phyloP scores from a whole-genome alignment of 139 green algal genomes.

The Yamagishiella unicocca region DNA sequence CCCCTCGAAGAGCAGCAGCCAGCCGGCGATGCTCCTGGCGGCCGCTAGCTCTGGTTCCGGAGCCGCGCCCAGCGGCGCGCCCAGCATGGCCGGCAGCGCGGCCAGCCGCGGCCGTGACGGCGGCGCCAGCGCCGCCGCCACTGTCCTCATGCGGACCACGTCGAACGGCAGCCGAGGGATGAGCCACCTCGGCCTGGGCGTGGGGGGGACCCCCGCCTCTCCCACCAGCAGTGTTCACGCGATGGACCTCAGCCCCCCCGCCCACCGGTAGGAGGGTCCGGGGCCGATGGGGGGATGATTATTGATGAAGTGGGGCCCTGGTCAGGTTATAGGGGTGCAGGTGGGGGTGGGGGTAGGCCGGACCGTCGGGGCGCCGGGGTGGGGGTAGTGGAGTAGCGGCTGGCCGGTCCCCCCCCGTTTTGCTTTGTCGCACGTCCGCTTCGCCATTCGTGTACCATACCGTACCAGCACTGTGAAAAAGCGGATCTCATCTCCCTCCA shows the following conservation, averaged over 20 bases:
- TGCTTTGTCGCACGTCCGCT: too few species aligned
- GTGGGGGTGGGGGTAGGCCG: too few species aligned
- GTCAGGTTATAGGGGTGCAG: too few species aligned
- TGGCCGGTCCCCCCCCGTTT: too few species aligned
- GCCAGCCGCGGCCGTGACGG: background rate
- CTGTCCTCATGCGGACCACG: background rate
- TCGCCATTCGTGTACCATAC: too few species aligned
- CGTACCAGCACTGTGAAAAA: too few species aligned
- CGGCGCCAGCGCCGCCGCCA: background rate
- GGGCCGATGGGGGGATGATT: too few species aligned
- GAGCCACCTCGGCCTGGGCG: background rate
- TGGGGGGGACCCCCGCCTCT: background rate
- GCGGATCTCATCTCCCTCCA: too few species aligned
- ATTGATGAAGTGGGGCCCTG: too few species aligned
- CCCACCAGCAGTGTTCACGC: conserved; percentile 22
- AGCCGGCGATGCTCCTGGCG: background rate
- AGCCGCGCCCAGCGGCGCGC: background rate
- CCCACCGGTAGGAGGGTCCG: too few species aligned
- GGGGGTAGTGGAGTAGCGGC: too few species aligned
- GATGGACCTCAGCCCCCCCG: conserved; percentile 29
- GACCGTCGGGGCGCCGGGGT: too few species aligned
- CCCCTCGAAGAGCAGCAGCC: conserved; percentile 23
- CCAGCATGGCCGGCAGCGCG: background rate
- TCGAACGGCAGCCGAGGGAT: background rate
- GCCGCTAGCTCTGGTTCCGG: background rate